Evolutionary conservation across 257 asterid species (phyloP).

Genomic region (Solanum bukasovii): DNA sequence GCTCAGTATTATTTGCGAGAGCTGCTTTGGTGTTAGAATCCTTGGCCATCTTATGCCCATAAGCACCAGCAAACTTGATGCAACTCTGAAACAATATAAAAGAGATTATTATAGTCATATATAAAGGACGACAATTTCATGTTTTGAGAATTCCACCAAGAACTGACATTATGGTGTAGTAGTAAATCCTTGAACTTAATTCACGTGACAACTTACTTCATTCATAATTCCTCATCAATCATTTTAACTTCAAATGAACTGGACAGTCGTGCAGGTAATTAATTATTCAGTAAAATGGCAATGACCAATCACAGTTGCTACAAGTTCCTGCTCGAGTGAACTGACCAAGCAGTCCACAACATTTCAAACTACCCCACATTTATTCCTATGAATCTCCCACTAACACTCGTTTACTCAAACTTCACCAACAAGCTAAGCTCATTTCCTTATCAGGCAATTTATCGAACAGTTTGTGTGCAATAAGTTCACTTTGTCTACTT

Average conservation of each 20-base stretch:
- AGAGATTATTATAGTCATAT: background rate
- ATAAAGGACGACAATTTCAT: background rate
- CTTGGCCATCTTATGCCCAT: constrained; percentile 86
- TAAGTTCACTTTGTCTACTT: background rate
- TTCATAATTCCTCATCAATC: background rate
- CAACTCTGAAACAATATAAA: background rate
- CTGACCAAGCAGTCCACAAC: background rate
- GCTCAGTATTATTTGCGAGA: constrained; percentile 47
- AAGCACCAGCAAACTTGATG: background rate
- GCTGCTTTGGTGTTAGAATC: constrained; percentile 56
- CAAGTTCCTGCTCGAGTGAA: background rate
- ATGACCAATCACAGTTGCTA: background rate
- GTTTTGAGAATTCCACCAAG: background rate
- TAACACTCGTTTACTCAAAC: background rate
- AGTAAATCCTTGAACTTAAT: background rate
- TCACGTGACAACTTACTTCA: background rate
- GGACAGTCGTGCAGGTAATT: background rate
- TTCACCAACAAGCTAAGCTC: background rate
- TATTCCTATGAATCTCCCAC: background rate
- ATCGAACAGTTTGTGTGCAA: background rate
- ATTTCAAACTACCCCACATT: background rate
- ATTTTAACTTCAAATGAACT: background rate
- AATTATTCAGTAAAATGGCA: background rate
- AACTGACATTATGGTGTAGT: background rate
- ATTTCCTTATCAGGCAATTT: background rate